Evolutionary conservation across 1,284 basidiomycete genomes (phyloP), one percentile per base, ranked within the genome.

Genomic region (Psilocybe mexicana): DNA sequence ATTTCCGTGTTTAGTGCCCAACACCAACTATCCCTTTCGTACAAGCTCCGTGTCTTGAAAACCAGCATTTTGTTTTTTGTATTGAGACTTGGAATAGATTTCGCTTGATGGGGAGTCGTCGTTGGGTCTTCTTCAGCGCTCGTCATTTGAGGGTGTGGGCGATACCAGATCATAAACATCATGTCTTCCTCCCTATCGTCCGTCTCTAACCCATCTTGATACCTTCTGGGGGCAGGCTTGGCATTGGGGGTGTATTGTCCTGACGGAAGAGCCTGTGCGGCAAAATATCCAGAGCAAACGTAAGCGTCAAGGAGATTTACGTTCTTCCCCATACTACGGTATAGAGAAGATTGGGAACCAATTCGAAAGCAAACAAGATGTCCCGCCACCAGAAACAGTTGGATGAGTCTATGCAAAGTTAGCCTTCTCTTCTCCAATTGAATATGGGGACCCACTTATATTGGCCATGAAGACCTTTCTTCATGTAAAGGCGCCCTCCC

Each of bases 21-120:
- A 67, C 92, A 92, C 93, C 93, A 95, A 25, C 88, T 80, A 70
- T 95, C 93, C 28, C 93, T 77, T 71, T 95, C 93, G 45, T 94
- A 74, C 69, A 84, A 86, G 70, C 85, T 92, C 68, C 93, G 78
- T 48, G 90, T 87, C 57, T 86, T 83, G 66, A 91, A 88, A 3
- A 93, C 80, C 23, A 83, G 69, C 58, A 86, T 66, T 67, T 87
- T 88, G 60, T 85, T 77, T 68, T 87, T 87, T 47, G 80, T 77
- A 10, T 82, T 81, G 46, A 93, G 71, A 24, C 78, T 66, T 5
- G 89, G 90, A 60, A 70, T 54, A 35, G 59, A 55, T 51, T 65
- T 71, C 33, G 66, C 56, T 45, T 66, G 54, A 18, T 63, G 43
- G 36, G 67, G 58, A 11, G 66, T 61, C 7, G 59, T 60, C 6